phyloP scores from a whole-genome alignment of 768 basidiomycete species.

The Tricholoma furcatifolium region DNA sequence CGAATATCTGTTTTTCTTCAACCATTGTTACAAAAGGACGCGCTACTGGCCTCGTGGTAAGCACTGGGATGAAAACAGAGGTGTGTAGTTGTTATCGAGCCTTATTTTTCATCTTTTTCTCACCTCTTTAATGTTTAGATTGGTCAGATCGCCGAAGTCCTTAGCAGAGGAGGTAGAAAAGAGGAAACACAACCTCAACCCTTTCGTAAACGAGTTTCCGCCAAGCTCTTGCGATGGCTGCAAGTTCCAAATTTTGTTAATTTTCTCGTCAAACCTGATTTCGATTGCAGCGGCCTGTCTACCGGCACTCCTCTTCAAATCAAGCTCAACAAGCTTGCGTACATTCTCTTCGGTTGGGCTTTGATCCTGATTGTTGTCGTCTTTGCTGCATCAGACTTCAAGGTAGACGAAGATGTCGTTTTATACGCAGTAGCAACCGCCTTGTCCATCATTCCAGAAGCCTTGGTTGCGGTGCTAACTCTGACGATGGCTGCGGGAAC shows the following conservation, averaged over 20 bases:
- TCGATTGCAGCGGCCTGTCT: constrained; percentile 26
- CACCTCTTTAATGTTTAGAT: constrained; percentile 21
- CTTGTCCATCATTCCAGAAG: constrained; percentile 41
- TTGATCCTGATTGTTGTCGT: constrained; percentile 36
- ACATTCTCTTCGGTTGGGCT: constrained; percentile 33
- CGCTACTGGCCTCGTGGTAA: constrained; percentile 43
- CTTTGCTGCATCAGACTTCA: constrained; percentile 33
- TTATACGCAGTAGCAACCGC: constrained; percentile 38
- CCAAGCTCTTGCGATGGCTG: constrained; percentile 26
- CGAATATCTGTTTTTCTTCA: constrained; percentile 44
- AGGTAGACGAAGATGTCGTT: constrained; percentile 31
- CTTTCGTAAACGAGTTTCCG: constrained; percentile 20
- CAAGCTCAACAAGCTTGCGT: constrained; percentile 35
- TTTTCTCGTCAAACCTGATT: not conserved
- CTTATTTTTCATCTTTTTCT: not conserved
- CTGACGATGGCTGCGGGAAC: constrained; percentile 61
- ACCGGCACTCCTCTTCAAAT: constrained; percentile 38
- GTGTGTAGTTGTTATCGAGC: constrained; percentile 27
- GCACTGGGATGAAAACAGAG: constrained; percentile 54
- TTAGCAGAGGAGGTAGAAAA: constrained; percentile 24
- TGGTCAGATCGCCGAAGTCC: constrained; percentile 35
- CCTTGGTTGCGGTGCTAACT: constrained; percentile 47
- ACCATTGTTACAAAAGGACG: constrained; percentile 48
- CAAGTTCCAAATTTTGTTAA: constrained; percentile 17
- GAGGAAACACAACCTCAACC: constrained; percentile 19